Percentiles rank a stretch among this genome's conserved stretches.
phyloP scores from a whole-genome alignment of 495 filamentous ascomycete species.

The Margaritispora aquatica region DNA sequence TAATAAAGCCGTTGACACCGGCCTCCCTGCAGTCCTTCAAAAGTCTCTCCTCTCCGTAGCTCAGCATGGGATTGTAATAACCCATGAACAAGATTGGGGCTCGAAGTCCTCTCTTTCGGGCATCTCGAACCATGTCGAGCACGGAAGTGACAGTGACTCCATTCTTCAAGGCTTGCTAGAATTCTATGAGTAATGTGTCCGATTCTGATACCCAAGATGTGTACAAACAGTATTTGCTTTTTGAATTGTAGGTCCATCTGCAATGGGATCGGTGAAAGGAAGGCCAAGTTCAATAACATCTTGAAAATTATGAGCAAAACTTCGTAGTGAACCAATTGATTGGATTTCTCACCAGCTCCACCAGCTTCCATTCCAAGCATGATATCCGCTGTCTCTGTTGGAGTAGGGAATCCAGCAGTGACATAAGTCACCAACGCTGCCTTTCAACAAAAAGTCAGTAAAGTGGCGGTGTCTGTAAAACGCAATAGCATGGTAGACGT shows the following conservation, averaged over 20 bases:
- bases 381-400: conserved; percentile 73
- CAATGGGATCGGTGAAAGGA: conserved; percentile 97
- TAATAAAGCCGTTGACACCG: conserved; percentile 94
- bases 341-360: conserved; percentile 73
- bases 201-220: not conserved
- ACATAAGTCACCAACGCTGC: conserved; percentile 90
- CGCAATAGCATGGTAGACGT: conserved; percentile 24
- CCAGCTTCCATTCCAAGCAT: conserved; percentile 87
- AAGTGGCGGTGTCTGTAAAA: conserved; percentile 4
- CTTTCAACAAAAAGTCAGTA: conserved; percentile 26
- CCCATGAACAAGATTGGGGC: conserved; percentile 93
- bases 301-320: conserved; percentile 22
- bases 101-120: conserved; percentile 66
- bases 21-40: conserved; percentile 78
- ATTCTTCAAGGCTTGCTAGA: conserved; percentile 62
- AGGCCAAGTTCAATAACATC: conserved; percentile 82
- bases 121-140: conserved; percentile 72
- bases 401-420: conserved; percentile 88
- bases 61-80: conserved; percentile 94
- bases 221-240: conserved; percentile 67
- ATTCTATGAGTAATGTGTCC: conserved; percentile 35
- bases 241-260: conserved; percentile 92
- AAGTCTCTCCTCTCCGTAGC: conserved; percentile 87
- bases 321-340: not conserved
- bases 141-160: conserved; percentile 75